Conservation (phyloP, 345 rosid genomes). For the Fremontodendron californicum region DNA sequence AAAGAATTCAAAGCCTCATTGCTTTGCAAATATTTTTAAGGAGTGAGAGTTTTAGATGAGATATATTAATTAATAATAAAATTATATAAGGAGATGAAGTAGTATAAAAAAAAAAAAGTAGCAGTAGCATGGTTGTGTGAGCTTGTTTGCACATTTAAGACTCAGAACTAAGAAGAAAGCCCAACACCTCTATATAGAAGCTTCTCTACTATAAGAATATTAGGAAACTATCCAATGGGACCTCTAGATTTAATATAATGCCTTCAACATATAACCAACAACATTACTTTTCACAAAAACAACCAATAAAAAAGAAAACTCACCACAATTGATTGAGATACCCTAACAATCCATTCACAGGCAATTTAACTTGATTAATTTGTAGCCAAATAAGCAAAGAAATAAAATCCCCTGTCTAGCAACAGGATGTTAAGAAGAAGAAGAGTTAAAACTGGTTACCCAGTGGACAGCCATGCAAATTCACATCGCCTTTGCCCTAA, state of each 20-base stretch:
- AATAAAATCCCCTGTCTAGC: not conserved
- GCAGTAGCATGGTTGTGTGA: not conserved
- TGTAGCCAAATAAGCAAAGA: not conserved
- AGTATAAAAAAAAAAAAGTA: too few relatives aligned
- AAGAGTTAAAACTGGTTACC: slow-evolving; percentile 42
- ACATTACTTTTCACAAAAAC: not conserved
- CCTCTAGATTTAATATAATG: not conserved
- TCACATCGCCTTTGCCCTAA: slow-evolving; percentile 88
- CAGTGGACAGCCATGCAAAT: slow-evolving; percentile 84
- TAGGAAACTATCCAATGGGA: not conserved
- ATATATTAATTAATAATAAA: too few relatives aligned
- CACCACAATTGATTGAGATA: not conserved
- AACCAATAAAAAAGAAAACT: too few relatives aligned
- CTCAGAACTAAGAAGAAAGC: not conserved
- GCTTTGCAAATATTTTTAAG: too few relatives aligned
- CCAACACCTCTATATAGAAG: not conserved
- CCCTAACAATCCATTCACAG: not conserved
- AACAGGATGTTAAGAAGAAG: not conserved
- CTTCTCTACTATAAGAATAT: not conserved
- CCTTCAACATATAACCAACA: too few relatives aligned
- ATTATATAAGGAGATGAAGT: too few relatives aligned
- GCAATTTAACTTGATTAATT: not conserved
- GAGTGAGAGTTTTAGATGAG: too few relatives aligned
- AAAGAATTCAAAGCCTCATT: slow-evolving; percentile 30
- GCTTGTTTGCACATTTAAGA: not conserved